These are phyloP conservation scores for Tylopilus felleus DNA, from an alignment of 768 basidiomycete genomes.

Conservation along the genomic window DNA sequence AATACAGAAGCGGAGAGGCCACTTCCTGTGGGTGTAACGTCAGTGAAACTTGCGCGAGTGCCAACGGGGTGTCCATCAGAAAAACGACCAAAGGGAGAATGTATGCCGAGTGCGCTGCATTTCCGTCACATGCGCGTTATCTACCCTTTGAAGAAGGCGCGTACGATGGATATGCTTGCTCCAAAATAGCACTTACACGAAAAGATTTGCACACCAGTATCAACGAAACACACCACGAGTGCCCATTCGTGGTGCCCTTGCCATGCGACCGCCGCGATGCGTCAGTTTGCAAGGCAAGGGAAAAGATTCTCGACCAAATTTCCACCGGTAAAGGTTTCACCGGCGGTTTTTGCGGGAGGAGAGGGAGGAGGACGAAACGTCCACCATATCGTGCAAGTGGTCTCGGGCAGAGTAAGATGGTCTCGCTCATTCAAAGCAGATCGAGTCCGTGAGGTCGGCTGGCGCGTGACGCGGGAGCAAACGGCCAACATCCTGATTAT, in stretches of 20 bases:
- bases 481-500: neutral
- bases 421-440: constrained; percentile 30
- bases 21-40: constrained; percentile 46
- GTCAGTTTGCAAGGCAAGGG: constrained; percentile 26
- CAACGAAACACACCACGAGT: constrained; percentile 25
- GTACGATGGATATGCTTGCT: neutral
- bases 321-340: constrained; percentile 61
- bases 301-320: constrained; percentile 66
- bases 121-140: neutral
- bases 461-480: constrained; percentile 4
- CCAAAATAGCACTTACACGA: constrained; percentile 29
- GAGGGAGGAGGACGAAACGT: constrained; percentile 60
- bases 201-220: constrained; percentile 40
- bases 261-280: constrained; percentile 8
- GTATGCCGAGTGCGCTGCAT: neutral
- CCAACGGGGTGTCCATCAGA: neutral
- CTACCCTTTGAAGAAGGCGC: neutral
- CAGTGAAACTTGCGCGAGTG: constrained; percentile 7
- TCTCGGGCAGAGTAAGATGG: constrained; percentile 60
- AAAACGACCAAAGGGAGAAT: neutral
- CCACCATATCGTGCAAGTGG: constrained; percentile 61
- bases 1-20: constrained; percentile 64
- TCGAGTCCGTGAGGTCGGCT: neutral
- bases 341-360: constrained; percentile 55
- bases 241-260: constrained; percentile 3